Evolutionary conservation across 495 filamentous ascomycete species (phyloP).

Genomic region (Penicillium canescens): DNA sequence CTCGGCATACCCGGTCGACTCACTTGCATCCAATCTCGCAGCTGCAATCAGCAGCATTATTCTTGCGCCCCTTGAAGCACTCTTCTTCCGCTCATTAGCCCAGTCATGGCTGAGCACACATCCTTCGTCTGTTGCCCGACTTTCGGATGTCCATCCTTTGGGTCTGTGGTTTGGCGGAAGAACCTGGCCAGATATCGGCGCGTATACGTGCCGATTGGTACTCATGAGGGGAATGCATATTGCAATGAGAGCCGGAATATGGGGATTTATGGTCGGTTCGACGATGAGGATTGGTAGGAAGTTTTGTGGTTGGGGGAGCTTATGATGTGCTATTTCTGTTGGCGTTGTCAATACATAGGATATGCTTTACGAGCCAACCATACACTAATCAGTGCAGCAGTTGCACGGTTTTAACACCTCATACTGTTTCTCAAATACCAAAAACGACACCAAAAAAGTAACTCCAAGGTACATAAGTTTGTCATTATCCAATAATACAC

Average conservation of each 20-base stretch:
- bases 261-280: constrained; percentile 43
- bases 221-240: constrained; percentile 49
- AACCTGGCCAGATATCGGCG: constrained; percentile 33
- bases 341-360: not conserved
- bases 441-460: too few relatives aligned
- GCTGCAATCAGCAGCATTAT: constrained; percentile 42
- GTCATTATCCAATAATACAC: constrained; percentile 16
- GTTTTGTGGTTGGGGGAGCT: constrained; percentile 48
- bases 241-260: constrained; percentile 43
- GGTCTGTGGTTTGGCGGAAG: constrained; percentile 44
- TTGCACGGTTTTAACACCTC: not conserved
- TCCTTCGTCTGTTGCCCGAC: constrained; percentile 16
- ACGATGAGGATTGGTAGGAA: constrained; percentile 47
- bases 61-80: constrained; percentile 48
- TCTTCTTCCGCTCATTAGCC: constrained; percentile 49
- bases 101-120: constrained; percentile 38
- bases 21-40: constrained; percentile 45
- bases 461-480: constrained; percentile 1
- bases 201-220: constrained; percentile 45
- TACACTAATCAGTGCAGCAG: not conserved
- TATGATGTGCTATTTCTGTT: constrained; percentile 20
- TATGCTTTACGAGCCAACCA: not conserved
- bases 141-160: constrained; percentile 34
- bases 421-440: too few relatives aligned
- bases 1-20: constrained; percentile 48